A percentile compares a stretch with the other conserved stretches of the same genome.
Conservation (phyloP, 352 stramenopile species). For the Globisporangium splendens region DNA sequence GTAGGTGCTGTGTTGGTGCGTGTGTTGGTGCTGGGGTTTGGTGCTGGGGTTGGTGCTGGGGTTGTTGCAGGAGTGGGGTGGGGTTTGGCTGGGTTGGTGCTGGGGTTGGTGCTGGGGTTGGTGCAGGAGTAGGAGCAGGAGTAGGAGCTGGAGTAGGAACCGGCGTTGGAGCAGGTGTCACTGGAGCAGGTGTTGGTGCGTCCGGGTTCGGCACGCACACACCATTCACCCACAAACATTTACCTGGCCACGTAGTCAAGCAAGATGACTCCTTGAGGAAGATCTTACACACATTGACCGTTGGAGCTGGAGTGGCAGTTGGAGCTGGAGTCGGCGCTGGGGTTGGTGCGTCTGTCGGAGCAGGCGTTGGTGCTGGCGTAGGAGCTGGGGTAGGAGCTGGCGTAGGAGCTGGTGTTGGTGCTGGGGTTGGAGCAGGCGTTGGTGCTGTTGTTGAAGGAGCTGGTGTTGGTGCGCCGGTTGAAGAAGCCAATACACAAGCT, state of each 20-base stretch:
- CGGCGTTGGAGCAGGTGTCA: too few species aligned
- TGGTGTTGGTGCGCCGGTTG: background rate
- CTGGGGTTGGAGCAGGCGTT: background rate
- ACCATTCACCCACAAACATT: slow-evolving; percentile 20
- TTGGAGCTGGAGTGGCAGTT: background rate
- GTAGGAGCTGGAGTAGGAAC: too few species aligned
- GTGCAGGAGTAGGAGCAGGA: too few species aligned
- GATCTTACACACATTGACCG: slow-evolving; percentile 17
- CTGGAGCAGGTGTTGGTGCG: background rate
- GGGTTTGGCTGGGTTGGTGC: too few species aligned
- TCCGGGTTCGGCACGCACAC: slow-evolving; percentile 15
- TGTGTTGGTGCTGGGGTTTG: too few species aligned
- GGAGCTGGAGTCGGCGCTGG: background rate
- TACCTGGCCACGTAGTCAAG: slow-evolving; percentile 20
- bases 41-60: too few species aligned
- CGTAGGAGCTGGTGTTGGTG: background rate
- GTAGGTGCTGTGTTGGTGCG: too few species aligned
- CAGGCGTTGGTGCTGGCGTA: too few species aligned
- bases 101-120: too few species aligned
- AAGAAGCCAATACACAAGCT: background rate
- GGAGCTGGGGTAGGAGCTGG: too few species aligned
- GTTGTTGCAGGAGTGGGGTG: too few species aligned
- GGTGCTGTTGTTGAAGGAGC: background rate
- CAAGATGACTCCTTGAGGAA: slow-evolving; percentile 25
- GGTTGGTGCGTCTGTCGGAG: background rate